These are phyloP conservation scores for Pleodorina starrii DNA, from an alignment of 139 green algal species.

Conservation along the genomic window DNA sequence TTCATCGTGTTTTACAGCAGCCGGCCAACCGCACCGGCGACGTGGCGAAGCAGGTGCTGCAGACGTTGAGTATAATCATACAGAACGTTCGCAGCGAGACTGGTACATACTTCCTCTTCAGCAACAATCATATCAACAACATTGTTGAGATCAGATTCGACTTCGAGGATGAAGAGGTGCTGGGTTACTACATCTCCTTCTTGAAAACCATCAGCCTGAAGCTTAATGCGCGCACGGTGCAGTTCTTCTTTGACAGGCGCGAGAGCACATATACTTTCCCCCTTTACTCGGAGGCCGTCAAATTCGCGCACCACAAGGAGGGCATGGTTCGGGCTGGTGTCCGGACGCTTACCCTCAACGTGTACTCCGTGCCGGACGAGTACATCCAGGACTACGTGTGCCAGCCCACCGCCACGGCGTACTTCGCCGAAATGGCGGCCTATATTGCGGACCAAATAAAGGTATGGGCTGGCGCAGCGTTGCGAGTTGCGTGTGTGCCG, in stretches of 20 bases:
- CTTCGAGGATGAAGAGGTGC: slow-evolving; percentile 97
- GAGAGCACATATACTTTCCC: slow-evolving; percentile 76
- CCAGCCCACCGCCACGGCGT: slow-evolving; percentile 64
- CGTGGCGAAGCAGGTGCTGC: slow-evolving; percentile 78
- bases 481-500: no score
- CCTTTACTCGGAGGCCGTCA: slow-evolving; percentile 93
- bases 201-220: slow-evolving; percentile 97
- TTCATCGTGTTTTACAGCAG: slow-evolving; percentile 89
- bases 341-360: slow-evolving; percentile 95
- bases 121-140: slow-evolving; percentile 98
- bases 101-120: slow-evolving; percentile 96
- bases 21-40: slow-evolving; percentile 81
- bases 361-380: slow-evolving; percentile 89
- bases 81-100: slow-evolving; percentile 95
- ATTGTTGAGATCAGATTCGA: slow-evolving; percentile 93
- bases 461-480: no score
- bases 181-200: slow-evolving; percentile 98
- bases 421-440: slow-evolving; percentile 77
- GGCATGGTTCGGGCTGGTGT: slow-evolving; percentile 97
- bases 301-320: slow-evolving; percentile 94
- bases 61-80: slow-evolving; percentile 96
- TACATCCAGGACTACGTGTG: slow-evolving; percentile 82
- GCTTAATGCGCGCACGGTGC: slow-evolving; percentile 89
- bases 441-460: slow-evolving; percentile 84
- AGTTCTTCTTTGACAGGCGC: slow-evolving; percentile 91